Evolutionary conservation across 2,329 filamentous ascomycete genomes (phyloP).

Genomic region (Fusarium liriodendri): DNA sequence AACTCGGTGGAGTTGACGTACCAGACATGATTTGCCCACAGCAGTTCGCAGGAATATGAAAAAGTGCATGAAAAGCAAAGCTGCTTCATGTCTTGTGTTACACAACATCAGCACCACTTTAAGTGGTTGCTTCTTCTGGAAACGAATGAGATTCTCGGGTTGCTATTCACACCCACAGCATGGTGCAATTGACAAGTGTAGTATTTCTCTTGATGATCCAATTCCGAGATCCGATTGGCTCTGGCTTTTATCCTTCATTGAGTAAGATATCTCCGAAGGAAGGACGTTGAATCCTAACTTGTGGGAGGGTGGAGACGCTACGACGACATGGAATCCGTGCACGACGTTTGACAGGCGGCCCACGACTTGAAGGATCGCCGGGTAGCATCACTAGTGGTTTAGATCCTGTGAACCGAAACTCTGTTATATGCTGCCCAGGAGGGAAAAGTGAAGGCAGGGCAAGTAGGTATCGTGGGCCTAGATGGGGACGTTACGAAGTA

Average conservation of each 20-base stretch:
- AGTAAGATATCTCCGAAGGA: neutral
- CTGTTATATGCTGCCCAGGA: neutral
- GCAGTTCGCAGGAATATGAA: neutral
- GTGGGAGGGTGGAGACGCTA: neutral
- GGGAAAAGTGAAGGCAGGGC: neutral
- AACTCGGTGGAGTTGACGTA: neutral
- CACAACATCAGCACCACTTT: neutral
- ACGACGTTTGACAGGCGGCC: neutral
- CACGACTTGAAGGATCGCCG: neutral
- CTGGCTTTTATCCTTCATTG: neutral
- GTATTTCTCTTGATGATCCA: neutral
- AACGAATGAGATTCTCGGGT: neutral
- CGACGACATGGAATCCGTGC: neutral
- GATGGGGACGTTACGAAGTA: neutral
- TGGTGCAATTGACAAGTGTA: neutral
- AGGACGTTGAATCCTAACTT: neutral
- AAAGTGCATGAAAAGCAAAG: neutral
- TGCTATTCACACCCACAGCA: neutral
- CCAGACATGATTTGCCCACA: neutral
- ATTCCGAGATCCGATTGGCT: neutral
- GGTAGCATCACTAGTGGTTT: neutral
- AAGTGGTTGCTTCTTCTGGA: neutral
- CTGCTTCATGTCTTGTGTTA: neutral
- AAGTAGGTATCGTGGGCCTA: neutral
- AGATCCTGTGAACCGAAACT: neutral